phyloP scores from a whole-genome alignment of 805 yeast species.

The Metschnikowia aberdeeniae region DNA sequence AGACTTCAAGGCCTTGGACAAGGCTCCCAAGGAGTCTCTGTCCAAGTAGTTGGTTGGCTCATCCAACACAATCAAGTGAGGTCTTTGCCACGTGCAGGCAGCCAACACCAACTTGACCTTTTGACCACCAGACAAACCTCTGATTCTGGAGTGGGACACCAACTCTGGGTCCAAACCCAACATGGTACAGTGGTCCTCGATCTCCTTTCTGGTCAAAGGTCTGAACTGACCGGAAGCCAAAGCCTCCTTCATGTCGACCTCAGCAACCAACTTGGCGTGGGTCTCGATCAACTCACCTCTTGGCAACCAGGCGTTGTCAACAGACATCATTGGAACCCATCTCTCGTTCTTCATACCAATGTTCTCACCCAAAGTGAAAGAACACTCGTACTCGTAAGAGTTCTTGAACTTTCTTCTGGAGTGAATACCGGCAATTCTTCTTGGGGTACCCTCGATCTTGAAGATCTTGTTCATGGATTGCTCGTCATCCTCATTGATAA shows the following conservation, averaged over 20 bases:
- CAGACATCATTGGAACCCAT: conserved; percentile 99
- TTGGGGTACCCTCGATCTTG: conserved; percentile 97
- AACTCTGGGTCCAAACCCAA: conserved; percentile 98
- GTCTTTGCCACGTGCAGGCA: conserved; percentile 99
- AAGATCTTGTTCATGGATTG: conserved; percentile 98
- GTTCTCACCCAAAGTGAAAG: conserved; percentile 97
- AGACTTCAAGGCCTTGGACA: conserved; percentile 96
- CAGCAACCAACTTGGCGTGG: conserved; percentile 98
- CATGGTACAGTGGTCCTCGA: conserved; percentile 97
- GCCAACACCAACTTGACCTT: conserved; percentile 99
- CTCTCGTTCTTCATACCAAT: conserved; percentile 98
- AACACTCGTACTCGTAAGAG: conserved; percentile 99
- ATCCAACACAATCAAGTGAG: conserved; percentile 98
- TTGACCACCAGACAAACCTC: conserved; percentile 99
- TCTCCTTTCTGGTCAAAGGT: conserved; percentile 99
- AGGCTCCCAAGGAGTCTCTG: conserved; percentile 99
- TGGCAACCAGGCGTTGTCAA: conserved; percentile 99
- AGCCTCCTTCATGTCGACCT: conserved; percentile 99
- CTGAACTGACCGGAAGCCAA: conserved; percentile 99
- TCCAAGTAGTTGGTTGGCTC: conserved; percentile 99
- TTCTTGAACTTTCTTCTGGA: conserved; percentile 99
- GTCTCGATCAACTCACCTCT: conserved; percentile 94
- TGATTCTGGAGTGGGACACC: conserved; percentile 99
- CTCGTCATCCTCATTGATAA: conserved; percentile 95
- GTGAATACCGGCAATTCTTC: conserved; percentile 92